These are phyloP conservation scores for Gymnopilus junonius DNA, from an alignment of 768 basidiomycete genomes.

Conservation along the genomic window DNA sequence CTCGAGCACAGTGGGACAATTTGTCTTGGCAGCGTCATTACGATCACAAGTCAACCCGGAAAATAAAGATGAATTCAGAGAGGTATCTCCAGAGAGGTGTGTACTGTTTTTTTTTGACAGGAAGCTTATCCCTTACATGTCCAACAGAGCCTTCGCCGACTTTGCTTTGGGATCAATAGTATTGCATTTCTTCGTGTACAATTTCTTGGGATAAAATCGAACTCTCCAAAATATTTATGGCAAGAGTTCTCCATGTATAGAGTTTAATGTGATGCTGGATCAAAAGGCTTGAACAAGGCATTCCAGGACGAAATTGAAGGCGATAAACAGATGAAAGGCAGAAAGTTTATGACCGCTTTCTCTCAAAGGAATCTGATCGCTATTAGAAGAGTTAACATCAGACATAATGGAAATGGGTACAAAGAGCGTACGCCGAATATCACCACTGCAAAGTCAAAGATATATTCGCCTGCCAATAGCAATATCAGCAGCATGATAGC, in stretches of 20 bases:
- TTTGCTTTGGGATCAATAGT: constrained; percentile 95
- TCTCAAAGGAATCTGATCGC: constrained; percentile 79
- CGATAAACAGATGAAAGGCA: not conserved
- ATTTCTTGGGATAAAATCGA: constrained; percentile 83
- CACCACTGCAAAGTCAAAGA: constrained; percentile 86
- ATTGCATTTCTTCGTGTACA: constrained; percentile 97
- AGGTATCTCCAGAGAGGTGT: constrained; percentile 92
- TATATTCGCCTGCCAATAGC: constrained; percentile 72
- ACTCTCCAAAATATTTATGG: not conserved
- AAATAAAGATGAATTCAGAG: constrained; percentile 83
- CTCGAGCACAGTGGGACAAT: constrained; percentile 92
- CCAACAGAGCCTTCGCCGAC: constrained; percentile 92
- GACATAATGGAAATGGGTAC: not conserved
- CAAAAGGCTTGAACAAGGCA: not conserved
- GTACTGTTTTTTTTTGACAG: constrained; percentile 27
- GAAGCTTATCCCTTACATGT: not conserved
- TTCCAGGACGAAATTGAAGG: not conserved
- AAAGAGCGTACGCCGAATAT: constrained; percentile 69
- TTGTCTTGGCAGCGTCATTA: constrained; percentile 91
- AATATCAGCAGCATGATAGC: not conserved
- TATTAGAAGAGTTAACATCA: constrained; percentile 29
- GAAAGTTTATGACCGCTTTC: constrained; percentile 38
- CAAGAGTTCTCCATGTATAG: not conserved
- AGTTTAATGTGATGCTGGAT: no score
- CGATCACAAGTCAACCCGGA: constrained; percentile 91